These are phyloP conservation scores for Candida alai DNA, from an alignment of 805 yeast genomes.

Conservation along the genomic window DNA sequence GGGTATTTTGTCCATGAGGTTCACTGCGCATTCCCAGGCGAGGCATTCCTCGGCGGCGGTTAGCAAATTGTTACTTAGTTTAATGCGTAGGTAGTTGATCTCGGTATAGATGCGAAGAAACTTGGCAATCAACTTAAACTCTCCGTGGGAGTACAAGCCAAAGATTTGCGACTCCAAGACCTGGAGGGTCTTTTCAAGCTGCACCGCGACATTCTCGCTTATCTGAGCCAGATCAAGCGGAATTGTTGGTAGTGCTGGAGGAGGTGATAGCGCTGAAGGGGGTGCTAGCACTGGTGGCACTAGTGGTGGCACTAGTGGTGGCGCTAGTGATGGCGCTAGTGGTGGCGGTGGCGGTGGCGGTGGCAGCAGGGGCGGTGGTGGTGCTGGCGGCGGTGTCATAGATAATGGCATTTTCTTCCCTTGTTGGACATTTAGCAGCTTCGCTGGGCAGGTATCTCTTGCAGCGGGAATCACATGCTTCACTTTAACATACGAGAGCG, in stretches of 20 bases:
- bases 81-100: slow-evolving; percentile 56
- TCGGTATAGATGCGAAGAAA: slow-evolving; percentile 50
- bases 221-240: too few species aligned
- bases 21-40: slow-evolving; percentile 51
- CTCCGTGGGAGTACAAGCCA: slow-evolving; percentile 68
- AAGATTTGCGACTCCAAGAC: slow-evolving; percentile 61
- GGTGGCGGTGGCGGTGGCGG: too few species aligned
- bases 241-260: not conserved
- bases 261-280: slow-evolving; percentile 19
- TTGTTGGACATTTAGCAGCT: slow-evolving; percentile 33
- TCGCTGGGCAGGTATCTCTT: slow-evolving; percentile 17
- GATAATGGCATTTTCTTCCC: slow-evolving; percentile 20
- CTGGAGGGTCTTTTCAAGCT: slow-evolving; percentile 54
- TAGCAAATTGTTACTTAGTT: slow-evolving; percentile 46
- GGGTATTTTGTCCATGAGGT: slow-evolving; percentile 53
- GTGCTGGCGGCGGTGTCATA: slow-evolving; percentile 43
- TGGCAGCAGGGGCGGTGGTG: too few species aligned
- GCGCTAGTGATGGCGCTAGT: too few species aligned
- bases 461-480: slow-evolving; percentile 40
- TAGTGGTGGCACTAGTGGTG: slow-evolving; percentile 32
- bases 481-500: slow-evolving; percentile 50
- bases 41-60: slow-evolving; percentile 49
- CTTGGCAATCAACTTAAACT: slow-evolving; percentile 58
- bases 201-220: slow-evolving; percentile 39
- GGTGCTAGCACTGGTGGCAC: slow-evolving; percentile 26